These are phyloP conservation scores for Ophioceras dolichostomum DNA, from an alignment of 2,329 filamentous ascomycete genomes.

Conservation along the genomic window DNA sequence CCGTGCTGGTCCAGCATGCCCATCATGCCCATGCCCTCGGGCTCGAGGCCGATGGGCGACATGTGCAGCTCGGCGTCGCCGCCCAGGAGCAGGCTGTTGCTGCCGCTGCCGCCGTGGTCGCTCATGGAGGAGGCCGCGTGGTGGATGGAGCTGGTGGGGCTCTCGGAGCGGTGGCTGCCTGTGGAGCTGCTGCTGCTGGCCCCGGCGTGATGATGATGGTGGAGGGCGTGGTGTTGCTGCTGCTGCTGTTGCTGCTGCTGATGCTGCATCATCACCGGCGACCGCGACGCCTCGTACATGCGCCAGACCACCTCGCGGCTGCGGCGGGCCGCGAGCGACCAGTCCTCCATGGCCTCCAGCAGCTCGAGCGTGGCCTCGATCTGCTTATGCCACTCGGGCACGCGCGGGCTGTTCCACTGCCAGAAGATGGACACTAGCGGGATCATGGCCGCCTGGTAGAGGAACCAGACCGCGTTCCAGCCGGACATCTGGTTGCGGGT, in stretches of 20 bases:
- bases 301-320: slow-evolving; percentile 51
- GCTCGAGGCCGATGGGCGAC: slow-evolving; percentile 38
- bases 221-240: slow-evolving; percentile 19
- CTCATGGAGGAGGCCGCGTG: slow-evolving; percentile 20
- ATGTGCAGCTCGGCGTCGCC: slow-evolving; percentile 31
- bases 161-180: slow-evolving; percentile 9
- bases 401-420: slow-evolving; percentile 40
- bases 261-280: slow-evolving; percentile 14
- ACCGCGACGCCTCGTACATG: slow-evolving; percentile 46
- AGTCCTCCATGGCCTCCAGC: slow-evolving; percentile 51
- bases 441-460: slow-evolving; percentile 71
- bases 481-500: slow-evolving; percentile 63
- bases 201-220: slow-evolving; percentile 17
- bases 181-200: slow-evolving; percentile 11
- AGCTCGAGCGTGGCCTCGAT: slow-evolving; percentile 47
- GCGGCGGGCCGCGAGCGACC: slow-evolving; percentile 50
- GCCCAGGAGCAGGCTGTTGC: slow-evolving; percentile 11
- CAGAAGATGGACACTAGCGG: slow-evolving; percentile 65
- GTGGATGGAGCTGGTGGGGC: slow-evolving; percentile 16
- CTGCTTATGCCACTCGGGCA: slow-evolving; percentile 41
- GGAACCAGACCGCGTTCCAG: slow-evolving; percentile 74
- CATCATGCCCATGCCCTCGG: slow-evolving; percentile 33
- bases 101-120: slow-evolving; percentile 19
- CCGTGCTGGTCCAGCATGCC: slow-evolving; percentile 39
- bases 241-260: too few relatives aligned